Evolutionary conservation across 164 flowering plant genomes (phyloP).

Genomic region (Echeveria elegans): DNA sequence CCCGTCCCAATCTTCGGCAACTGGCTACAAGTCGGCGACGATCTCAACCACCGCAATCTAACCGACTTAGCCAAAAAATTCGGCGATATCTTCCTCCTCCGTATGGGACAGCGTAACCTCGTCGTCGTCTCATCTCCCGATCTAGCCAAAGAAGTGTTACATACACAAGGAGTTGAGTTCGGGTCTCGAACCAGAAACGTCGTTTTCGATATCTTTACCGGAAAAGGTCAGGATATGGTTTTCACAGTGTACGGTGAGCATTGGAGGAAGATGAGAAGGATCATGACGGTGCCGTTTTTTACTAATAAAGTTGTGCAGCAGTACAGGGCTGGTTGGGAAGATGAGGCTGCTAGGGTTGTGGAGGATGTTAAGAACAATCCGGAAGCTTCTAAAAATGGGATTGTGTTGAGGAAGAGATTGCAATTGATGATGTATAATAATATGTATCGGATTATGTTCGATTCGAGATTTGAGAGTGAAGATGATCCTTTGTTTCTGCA

Average conservation of each 20-base stretch:
- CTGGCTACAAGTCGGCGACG: constrained; percentile 91
- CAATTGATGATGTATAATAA: constrained; percentile 88
- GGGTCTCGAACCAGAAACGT: constrained; percentile 79
- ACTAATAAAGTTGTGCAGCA: constrained; percentile 89
- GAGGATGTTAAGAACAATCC: constrained; percentile 54
- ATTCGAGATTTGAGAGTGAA: constrained; percentile 65
- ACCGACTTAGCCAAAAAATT: constrained; percentile 50
- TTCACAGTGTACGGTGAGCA: constrained; percentile 87
- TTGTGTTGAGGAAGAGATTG: constrained; percentile 52
- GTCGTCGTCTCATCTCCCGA: constrained; percentile 76
- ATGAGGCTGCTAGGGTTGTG: constrained; percentile 48
- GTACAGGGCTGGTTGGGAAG: constrained; percentile 67
- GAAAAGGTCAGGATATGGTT: constrained; percentile 88
- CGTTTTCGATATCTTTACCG: constrained; percentile 82
- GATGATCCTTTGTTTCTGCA: constrained; percentile 60
- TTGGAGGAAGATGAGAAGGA: constrained; percentile 83
- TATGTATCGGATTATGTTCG: constrained; percentile 86
- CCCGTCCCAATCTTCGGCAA: constrained; percentile 79
- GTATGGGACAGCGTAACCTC: constrained; percentile 85
- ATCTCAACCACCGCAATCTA: constrained; percentile 74
- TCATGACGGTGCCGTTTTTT: constrained; percentile 91
- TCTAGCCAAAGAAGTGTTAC: constrained; percentile 66
- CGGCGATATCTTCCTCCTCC: constrained; percentile 59
- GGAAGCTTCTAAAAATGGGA: constrained; percentile 40
- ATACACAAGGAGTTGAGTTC: constrained; percentile 85